Evolutionary conservation across 768 basidiomycete genomes (phyloP).

Genomic region (Kondoa malvinella): DNA sequence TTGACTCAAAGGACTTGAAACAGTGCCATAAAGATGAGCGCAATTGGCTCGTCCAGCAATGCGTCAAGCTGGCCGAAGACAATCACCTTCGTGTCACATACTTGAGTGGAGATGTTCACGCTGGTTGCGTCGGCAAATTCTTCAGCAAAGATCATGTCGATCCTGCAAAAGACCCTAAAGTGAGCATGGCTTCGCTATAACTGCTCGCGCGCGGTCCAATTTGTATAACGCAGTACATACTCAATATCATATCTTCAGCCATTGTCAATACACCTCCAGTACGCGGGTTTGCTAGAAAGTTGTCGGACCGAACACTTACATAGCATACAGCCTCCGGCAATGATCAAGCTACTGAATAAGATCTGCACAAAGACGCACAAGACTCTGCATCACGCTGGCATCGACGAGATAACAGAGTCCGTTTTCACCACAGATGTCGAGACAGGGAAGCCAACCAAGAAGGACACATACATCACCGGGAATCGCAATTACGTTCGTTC

Average conservation of each 20-base stretch:
- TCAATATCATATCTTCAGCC: slow-evolving; percentile 72
- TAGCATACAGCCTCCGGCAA: slow-evolving; percentile 44
- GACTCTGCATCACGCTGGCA: slow-evolving; percentile 50
- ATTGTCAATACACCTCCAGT: slow-evolving; percentile 68
- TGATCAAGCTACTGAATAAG: slow-evolving; percentile 61
- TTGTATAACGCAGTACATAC: too few species aligned
- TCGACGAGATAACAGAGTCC: background rate
- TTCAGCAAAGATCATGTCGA: slow-evolving; percentile 35
- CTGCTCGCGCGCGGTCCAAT: too few species aligned
- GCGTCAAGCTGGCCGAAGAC: slow-evolving; percentile 52
- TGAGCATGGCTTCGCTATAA: too few species aligned
- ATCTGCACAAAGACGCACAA: slow-evolving; percentile 59
- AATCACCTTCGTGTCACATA: slow-evolving; percentile 62
- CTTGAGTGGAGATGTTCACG: slow-evolving; percentile 55
- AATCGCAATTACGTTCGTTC: too few species aligned
- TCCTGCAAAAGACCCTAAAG: slow-evolving; percentile 48
- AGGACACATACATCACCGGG: background rate
- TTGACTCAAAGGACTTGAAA: too few species aligned
- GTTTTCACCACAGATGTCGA: background rate
- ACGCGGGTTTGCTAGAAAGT: background rate
- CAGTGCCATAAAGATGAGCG: slow-evolving; percentile 58
- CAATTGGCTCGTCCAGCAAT: slow-evolving; percentile 61
- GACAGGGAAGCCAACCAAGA: background rate
- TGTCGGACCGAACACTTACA: background rate
- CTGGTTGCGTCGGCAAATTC: slow-evolving; percentile 16